Base-by-base conservation (phyloP, 768 basidiomycete genomes). In the Suillus luteus region DNA sequence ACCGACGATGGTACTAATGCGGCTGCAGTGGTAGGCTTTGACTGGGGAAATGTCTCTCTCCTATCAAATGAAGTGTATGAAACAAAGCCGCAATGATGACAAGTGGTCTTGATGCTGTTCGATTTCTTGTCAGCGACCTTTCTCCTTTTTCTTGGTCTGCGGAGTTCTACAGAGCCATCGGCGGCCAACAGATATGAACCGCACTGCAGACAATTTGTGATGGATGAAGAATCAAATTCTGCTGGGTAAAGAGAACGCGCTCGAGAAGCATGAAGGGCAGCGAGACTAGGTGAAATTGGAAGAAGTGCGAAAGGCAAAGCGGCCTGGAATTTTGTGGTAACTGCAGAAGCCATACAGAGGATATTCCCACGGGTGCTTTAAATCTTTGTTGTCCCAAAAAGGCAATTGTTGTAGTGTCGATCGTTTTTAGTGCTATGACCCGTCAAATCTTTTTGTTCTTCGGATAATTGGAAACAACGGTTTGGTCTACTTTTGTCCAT, bases 251-350 rank as follows among this genome's bases (percentile, higher is more conserved):
- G 65, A 8, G 69, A 59, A 55, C 72, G 75, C 19, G 75, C 74
- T 55, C 85, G 81, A 15, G 77, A 69, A 0, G 81, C 73, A 70
- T 92, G 89, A 35, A 89, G 77, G 44, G 90, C 89, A 15, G 91
- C 83, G 55, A 92, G 83, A 40, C 78, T 55, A 10, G 87, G 81
- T 2, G 88, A 86, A 43, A 83, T 67, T 4, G 82, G 65, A 33
- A 84, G 78, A 60, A 91, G 74, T 19, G 77, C 71, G 66, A 75
- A 78, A 17, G 89, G 79, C 19, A 90, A 70, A 14, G 80, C 74
- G 46, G 79, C 74, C 64, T 81, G 80, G 66, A 85, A 86, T 67
- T 77, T 81, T 60, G 73, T 59, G 2, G 85, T 81, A 19, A 78
- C 65, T 17, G 60, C 5, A 10, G 63, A 27, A 51, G 46, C 38